Evolutionary conservation across 345 rosid genomes (phyloP).

Genomic region (Acer yangbiense): DNA sequence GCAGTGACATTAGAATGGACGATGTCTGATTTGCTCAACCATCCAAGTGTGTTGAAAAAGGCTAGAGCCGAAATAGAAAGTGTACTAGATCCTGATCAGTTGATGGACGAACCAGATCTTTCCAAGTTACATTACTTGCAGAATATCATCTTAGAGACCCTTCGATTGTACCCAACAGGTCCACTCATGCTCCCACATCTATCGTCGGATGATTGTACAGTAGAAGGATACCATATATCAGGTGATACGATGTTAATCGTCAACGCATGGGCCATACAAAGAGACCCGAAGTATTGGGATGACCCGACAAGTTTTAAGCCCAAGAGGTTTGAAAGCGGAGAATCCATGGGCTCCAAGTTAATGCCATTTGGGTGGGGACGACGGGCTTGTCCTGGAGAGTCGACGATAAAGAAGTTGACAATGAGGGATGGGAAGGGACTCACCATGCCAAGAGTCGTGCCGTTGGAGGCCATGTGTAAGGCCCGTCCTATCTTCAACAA

Average conservation of each 20-base stretch:
- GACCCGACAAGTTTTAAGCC: conserved; percentile 48
- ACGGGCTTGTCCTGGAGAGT: conserved; percentile 55
- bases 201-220: conserved; percentile 39
- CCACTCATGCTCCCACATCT: conserved; percentile 43
- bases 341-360: conserved; percentile 20
- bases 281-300: conserved; percentile 47
- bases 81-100: conserved; percentile 26
- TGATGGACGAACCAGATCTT: conserved; percentile 42
- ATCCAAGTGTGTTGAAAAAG: conserved; percentile 39
- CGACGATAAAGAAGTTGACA: conserved; percentile 31
- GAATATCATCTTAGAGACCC: conserved; percentile 40
- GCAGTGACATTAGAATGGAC: conserved; percentile 52
- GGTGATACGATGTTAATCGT: conserved; percentile 40
- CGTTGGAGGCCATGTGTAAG: conserved; percentile 46
- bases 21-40: conserved; percentile 43
- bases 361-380: conserved; percentile 54
- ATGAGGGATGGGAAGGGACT: conserved; percentile 42
- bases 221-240: conserved; percentile 47
- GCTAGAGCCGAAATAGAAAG: conserved; percentile 37
- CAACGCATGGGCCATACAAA: conserved; percentile 58
- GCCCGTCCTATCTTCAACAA: conserved; percentile 25
- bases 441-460: conserved; percentile 41
- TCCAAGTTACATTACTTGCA: conserved; percentile 43
- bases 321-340: conserved; percentile 42
- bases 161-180: conserved; percentile 39